phyloP scores from a whole-genome alignment of 805 yeast species.

The Debaryomyces tyrocola region DNA sequence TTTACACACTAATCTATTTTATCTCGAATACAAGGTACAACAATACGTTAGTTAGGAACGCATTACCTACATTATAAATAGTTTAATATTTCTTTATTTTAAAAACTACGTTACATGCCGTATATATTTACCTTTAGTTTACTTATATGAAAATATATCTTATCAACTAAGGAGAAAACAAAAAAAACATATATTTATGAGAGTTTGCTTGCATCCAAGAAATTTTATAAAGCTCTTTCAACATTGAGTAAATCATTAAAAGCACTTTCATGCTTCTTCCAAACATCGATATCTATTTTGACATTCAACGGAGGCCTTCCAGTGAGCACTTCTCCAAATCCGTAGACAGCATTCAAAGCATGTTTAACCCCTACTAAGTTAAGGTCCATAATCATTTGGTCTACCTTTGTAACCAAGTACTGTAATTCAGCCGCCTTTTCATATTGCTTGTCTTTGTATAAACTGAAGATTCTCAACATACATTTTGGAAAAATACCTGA shows the following conservation, averaged over 20 bases:
- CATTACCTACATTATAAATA: too few species aligned
- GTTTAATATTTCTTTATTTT: too few species aligned
- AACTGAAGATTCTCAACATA: slow-evolving; percentile 15
- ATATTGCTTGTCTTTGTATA: slow-evolving; percentile 12
- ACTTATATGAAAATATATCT: too few species aligned
- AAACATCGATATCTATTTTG: slow-evolving; percentile 6
- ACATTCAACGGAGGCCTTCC: slow-evolving; percentile 33
- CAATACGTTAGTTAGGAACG: too few species aligned
- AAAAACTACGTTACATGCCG: too few species aligned
- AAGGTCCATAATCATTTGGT: slow-evolving; percentile 26
- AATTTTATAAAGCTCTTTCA: slow-evolving; percentile 8
- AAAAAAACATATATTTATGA: too few species aligned
- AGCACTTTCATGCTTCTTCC: slow-evolving; percentile 12
- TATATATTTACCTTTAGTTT: too few species aligned
- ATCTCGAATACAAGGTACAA: too few species aligned
- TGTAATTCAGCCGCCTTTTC: slow-evolving; percentile 21
- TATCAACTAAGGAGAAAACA: too few species aligned
- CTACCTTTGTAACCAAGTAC: slow-evolving; percentile 18
- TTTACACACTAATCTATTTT: too few species aligned
- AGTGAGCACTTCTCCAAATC: slow-evolving; percentile 20
- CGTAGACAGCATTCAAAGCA: slow-evolving; percentile 18
- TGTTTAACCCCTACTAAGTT: slow-evolving; percentile 30
- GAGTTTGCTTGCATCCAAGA: too few species aligned
- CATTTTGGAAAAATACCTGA: slow-evolving; percentile 23
- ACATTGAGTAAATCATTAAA: slow-evolving; percentile 11